Conservation (phyloP, 1,284 basidiomycete genomes). For the Coniferiporia weirii region DNA sequence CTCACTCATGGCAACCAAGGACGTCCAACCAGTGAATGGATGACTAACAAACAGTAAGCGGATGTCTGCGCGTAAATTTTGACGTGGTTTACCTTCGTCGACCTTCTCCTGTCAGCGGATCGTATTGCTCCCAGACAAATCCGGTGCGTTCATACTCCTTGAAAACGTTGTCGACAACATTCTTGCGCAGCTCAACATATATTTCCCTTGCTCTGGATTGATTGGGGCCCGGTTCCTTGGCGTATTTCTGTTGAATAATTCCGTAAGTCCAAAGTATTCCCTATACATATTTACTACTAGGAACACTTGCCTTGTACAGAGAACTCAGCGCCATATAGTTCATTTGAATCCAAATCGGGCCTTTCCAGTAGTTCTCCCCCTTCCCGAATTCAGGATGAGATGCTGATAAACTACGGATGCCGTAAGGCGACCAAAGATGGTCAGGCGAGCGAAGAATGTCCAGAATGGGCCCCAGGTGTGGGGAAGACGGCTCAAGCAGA, state of each 20-base stretch:
- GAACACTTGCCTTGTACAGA: conserved; percentile 57
- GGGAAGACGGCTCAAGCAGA: conserved; percentile 70
- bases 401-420: conserved; percentile 80
- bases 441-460: conserved; percentile 75
- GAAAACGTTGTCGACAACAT: conserved; percentile 82
- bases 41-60: conserved; percentile 45
- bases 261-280: background rate
- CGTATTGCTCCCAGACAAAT: conserved; percentile 96
- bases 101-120: conserved; percentile 78
- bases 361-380: conserved; percentile 95
- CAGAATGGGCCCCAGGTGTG: conserved; percentile 74
- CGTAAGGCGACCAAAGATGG: conserved; percentile 88
- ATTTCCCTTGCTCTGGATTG: conserved; percentile 70
- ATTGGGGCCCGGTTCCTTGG: conserved; percentile 73
- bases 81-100: conserved; percentile 57
- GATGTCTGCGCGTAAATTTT: conserved; percentile 22
- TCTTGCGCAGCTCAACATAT: conserved; percentile 74
- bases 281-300: background rate
- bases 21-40: conserved; percentile 93
- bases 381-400: conserved; percentile 84
- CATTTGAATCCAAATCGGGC: conserved; percentile 95
- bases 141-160: conserved; percentile 91
- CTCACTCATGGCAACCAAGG: conserved; percentile 74
- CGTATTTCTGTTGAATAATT: conserved; percentile 58
- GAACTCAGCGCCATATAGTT: conserved; percentile 84